phyloP scores from a whole-genome alignment of 371 early-diverging fungal species.

The Coemansia sp. region DNA sequence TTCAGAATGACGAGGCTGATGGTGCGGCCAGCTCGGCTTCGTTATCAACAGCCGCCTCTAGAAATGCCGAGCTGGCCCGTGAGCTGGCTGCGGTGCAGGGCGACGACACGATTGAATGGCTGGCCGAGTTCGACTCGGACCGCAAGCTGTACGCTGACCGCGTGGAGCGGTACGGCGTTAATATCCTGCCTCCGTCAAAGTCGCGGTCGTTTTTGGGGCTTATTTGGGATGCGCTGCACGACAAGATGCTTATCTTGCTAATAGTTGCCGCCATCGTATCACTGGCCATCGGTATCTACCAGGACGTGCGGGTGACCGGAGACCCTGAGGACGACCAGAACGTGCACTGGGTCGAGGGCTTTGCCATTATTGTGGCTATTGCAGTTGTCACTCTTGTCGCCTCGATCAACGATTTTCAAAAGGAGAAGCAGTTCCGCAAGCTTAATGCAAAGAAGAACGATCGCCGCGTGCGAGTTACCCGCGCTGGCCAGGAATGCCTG shows the following conservation, averaged over 20 bases:
- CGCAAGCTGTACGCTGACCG: conserved; percentile 43
- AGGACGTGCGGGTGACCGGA: conserved; percentile 58
- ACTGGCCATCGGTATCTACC: conserved; percentile 81
- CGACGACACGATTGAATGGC: conserved; percentile 28
- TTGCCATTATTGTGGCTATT: conserved; percentile 86
- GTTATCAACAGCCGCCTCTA: not conserved
- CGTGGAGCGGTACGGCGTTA: conserved; percentile 56
- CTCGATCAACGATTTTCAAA: conserved; percentile 91
- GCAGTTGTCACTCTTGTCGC: conserved; percentile 88
- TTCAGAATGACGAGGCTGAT: not conserved
- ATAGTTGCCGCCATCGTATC: conserved; percentile 81
- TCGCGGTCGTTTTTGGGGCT: conserved; percentile 66
- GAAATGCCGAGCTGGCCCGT: conserved; percentile 27
- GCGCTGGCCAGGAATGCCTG: conserved; percentile 71
- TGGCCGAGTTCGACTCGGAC: conserved; percentile 47
- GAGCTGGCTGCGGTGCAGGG: conserved; percentile 39
- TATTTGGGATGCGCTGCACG: conserved; percentile 80
- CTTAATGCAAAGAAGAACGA: conserved; percentile 91
- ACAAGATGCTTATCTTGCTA: conserved; percentile 80
- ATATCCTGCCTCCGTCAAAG: conserved; percentile 66
- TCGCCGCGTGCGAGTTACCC: conserved; percentile 70
- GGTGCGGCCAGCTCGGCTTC: not conserved
- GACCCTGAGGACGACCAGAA: conserved; percentile 45
- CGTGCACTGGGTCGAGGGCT: conserved; percentile 72
- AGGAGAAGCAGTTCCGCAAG: conserved; percentile 90